phyloP scores from a whole-genome alignment of 345 rosid genomes.

The Cardamine chenopodiifolia region DNA sequence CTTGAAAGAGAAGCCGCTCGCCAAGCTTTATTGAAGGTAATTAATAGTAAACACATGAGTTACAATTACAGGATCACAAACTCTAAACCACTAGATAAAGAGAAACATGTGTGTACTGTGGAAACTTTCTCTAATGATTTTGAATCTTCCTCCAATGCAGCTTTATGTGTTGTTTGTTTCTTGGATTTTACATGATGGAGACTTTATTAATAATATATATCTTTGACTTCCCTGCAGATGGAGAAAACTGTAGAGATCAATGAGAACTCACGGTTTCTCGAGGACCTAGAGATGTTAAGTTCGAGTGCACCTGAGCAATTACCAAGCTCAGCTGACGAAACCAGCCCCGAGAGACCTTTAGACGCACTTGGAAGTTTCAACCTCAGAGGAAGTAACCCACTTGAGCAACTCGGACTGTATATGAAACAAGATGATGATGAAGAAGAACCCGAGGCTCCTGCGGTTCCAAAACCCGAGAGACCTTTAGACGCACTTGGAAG shows the following conservation, averaged over 20 bases:
- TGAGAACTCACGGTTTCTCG: slow-evolving; percentile 79
- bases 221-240: slow-evolving; percentile 58
- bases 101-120: not conserved
- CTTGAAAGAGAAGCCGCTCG: slow-evolving; percentile 95
- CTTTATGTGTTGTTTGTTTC: not conserved
- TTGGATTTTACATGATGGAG: not conserved
- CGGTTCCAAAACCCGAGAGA: slow-evolving; percentile 37
- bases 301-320: slow-evolving; percentile 59
- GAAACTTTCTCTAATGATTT: not conserved
- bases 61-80: slow-evolving; percentile 9
- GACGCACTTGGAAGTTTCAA: slow-evolving; percentile 67
- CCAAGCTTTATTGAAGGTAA: slow-evolving; percentile 80
- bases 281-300: slow-evolving; percentile 92
- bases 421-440: slow-evolving; percentile 83
- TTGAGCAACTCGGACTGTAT: slow-evolving; percentile 84
- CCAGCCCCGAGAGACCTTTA: slow-evolving; percentile 56
- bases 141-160: not conserved
- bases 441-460: slow-evolving; percentile 54
- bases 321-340: slow-evolving; percentile 66
- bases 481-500: slow-evolving; percentile 57
- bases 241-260: slow-evolving; percentile 95
- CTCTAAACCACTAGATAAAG: not conserved
- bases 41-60: not conserved
- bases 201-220: not conserved
- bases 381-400: slow-evolving; percentile 71